A percentile compares a stretch with the other conserved stretches of the same genome.
phyloP scores from a whole-genome alignment of 2,329 filamentous ascomycete genomes.

The Fusarium scirpi region DNA sequence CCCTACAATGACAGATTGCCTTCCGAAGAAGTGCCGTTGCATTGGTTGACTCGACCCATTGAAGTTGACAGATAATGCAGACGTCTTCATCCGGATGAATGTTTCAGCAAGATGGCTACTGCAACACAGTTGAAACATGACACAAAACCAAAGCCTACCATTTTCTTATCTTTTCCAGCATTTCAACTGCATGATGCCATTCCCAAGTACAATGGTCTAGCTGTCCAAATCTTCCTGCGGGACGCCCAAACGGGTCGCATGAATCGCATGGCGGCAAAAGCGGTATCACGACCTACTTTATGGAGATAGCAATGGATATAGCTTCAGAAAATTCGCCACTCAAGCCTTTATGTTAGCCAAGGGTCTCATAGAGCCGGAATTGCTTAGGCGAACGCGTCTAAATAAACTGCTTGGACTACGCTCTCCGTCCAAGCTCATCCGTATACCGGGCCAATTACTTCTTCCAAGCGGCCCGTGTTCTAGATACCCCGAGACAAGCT shows the following conservation, averaged over 20 bases:
- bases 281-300: neutral
- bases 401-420: no score
- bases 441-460: neutral
- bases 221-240: rapidly evolving
- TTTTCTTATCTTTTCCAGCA: neutral
- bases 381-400: no score
- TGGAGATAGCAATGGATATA: neutral
- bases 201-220: neutral
- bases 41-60: no score
- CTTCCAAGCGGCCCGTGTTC: neutral
- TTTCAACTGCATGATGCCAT: neutral
- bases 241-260: neutral
- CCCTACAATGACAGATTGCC: no score
- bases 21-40: no score
- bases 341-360: neutral
- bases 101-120: neutral
- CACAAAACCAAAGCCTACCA: neutral
- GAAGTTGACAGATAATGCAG: neutral
- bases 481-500: neutral
- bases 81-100: neutral
- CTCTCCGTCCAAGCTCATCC: neutral
- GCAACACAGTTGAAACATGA: neutral
- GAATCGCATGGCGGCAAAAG: neutral
- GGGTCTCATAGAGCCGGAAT: rapidly evolving
- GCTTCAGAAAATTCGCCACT: neutral